phyloP scores from a whole-genome alignment of 176 grass and related monocot genomes.

The maize (Zea mays) region DNA sequence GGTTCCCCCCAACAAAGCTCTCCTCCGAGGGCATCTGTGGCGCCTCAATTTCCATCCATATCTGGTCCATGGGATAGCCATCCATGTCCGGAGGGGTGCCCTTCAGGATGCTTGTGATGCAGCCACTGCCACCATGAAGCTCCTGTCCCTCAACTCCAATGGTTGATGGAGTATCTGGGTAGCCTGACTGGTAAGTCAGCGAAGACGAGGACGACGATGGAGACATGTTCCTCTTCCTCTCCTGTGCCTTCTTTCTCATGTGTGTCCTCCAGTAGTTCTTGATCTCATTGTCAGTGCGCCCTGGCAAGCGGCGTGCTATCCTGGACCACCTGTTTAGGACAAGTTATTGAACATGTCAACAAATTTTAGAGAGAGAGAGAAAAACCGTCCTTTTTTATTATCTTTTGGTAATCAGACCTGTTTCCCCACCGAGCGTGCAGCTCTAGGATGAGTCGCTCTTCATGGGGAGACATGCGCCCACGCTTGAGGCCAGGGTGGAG shows the following conservation, averaged over 20 bases:
- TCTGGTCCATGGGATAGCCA: conserved; percentile 80
- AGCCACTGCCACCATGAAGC: conserved; percentile 40
- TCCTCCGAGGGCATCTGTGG: conserved; percentile 28
- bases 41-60: conserved; percentile 84
- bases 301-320: conserved; percentile 71
- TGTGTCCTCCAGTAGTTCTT: conserved; percentile 98
- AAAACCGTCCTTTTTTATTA: conserved; percentile 7
- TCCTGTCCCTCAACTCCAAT: conserved; percentile 34
- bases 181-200: conserved; percentile 61
- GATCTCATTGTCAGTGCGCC: conserved; percentile 92
- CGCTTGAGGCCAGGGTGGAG: conserved; percentile 87
- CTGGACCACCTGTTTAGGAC: conserved; percentile 71
- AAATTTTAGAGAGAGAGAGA: not conserved
- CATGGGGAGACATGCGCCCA: conserved; percentile 81
- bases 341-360: conserved; percentile 13
- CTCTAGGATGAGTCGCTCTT: conserved; percentile 85
- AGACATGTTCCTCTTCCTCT: conserved; percentile 66
- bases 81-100: conserved; percentile 46
- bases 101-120: conserved; percentile 61
- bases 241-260: conserved; percentile 96
- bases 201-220: conserved; percentile 74
- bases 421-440: conserved; percentile 90
- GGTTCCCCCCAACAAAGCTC: conserved; percentile 35
- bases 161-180: conserved; percentile 35
- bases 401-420: conserved; percentile 51